Percentiles rank a stretch among this genome's conserved stretches.
phyloP scores from a whole-genome alignment of 208 protist species.

The Trypanosoma caninum region DNA sequence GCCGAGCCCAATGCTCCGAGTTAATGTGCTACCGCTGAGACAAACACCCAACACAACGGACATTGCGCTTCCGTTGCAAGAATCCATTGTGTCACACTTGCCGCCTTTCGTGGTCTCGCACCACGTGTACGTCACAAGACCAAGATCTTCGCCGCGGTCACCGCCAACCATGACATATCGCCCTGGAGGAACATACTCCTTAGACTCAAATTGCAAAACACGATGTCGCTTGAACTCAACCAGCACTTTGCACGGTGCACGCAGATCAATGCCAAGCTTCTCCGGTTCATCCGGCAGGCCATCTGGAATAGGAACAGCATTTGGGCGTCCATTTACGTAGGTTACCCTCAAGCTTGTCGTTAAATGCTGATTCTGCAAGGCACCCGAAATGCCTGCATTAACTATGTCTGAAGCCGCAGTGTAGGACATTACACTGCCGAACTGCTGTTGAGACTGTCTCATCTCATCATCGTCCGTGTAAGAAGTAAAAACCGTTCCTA shows the following conservation, averaged over 20 bases:
- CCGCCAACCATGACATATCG: constrained; percentile 83
- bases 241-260: constrained; percentile 75
- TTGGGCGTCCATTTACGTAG: constrained; percentile 64
- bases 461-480: constrained; percentile 13
- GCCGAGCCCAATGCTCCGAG: constrained; percentile 65
- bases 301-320: constrained; percentile 36
- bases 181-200: constrained; percentile 65
- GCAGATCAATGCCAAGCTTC: constrained; percentile 47
- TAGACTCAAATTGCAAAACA: constrained; percentile 80
- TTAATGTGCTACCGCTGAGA: constrained; percentile 51
- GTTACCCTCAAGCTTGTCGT: constrained; percentile 48
- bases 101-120: constrained; percentile 31
- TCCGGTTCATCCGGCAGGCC: constrained; percentile 40
- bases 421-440: neutral
- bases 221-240: constrained; percentile 90
- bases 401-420: constrained; percentile 63
- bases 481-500: neutral
- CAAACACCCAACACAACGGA: constrained; percentile 48
- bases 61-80: constrained; percentile 5
- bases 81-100: neutral
- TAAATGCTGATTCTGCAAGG: constrained; percentile 91
- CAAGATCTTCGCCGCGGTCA: constrained; percentile 86
- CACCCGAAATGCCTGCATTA: constrained; percentile 92
- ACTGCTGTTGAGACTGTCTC: constrained; percentile 19
- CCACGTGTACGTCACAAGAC: constrained; percentile 83